Evolutionary conservation across 148 eudicot genomes (phyloP).

Genomic region (Selenicereus undatus): DNA sequence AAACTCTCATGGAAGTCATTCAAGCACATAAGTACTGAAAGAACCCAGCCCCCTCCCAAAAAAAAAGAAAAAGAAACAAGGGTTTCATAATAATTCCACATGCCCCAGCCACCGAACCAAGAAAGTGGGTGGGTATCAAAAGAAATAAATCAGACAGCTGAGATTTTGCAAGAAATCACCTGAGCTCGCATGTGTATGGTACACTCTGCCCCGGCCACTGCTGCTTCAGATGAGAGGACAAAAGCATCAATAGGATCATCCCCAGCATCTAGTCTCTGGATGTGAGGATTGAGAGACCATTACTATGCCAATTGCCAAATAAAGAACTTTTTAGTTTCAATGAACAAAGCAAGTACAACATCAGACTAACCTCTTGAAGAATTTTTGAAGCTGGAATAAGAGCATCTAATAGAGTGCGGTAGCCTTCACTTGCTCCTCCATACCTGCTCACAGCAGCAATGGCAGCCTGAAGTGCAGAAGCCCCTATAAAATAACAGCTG

Average conservation of each 20-base stretch:
- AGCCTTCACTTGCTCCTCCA: conserved; percentile 91
- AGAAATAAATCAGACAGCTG: background rate
- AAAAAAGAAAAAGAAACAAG: no score
- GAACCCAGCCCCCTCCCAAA: background rate
- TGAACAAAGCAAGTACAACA: conserved; percentile 1
- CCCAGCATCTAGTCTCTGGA: conserved; percentile 73
- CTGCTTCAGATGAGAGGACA: conserved; percentile 79
- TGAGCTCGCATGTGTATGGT: conserved; percentile 86
- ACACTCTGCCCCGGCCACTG: conserved; percentile 74
- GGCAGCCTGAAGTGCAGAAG: conserved; percentile 78
- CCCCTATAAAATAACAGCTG: conserved; percentile 50
- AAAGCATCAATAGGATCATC: conserved; percentile 74
- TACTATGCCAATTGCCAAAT: conserved; percentile 1
- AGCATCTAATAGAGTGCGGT: conserved; percentile 92
- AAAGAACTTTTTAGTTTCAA: background rate
- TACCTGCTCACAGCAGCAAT: conserved; percentile 81
- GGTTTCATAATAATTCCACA: no score
- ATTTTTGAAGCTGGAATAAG: conserved; percentile 78
- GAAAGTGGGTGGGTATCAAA: background rate
- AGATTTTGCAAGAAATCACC: conserved; percentile 33
- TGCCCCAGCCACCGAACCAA: background rate
- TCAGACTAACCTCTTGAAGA: conserved; percentile 61
- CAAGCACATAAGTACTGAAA: background rate
- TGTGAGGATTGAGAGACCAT: conserved; percentile 20
- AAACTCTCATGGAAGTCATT: background rate